These are phyloP conservation scores for Tetrahymena elliotti DNA, from an alignment of 73 alveolate species.

Conservation along the genomic window DNA sequence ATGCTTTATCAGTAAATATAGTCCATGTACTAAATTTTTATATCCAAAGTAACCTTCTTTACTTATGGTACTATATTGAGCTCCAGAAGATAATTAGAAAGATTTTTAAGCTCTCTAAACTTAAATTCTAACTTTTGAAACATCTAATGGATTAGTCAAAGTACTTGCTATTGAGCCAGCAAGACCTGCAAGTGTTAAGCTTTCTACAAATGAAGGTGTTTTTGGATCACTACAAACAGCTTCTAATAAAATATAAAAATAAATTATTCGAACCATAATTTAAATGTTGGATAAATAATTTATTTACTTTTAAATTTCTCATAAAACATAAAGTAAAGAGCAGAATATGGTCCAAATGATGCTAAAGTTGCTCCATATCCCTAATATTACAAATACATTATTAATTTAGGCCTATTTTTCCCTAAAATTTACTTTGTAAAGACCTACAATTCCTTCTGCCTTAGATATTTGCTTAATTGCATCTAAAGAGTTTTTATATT, in stretches of 20 bases:
- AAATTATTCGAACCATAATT: too few relatives aligned
- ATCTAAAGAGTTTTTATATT: constrained; percentile 58
- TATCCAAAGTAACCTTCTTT: constrained; percentile 45
- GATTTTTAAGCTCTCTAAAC: constrained; percentile 67
- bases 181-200: constrained; percentile 49
- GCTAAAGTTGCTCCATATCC: constrained; percentile 84
- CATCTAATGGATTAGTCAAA: constrained; percentile 86
- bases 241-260: background rate
- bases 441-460: constrained; percentile 86
- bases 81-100: background rate
- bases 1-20: constrained; percentile 42
- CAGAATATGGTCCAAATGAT: constrained; percentile 94
- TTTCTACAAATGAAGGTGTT: constrained; percentile 15
- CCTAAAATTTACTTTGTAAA: constrained; percentile 59
- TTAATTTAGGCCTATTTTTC: background rate
- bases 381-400: background rate
- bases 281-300: too few relatives aligned
- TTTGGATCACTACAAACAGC: constrained; percentile 15
- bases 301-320: constrained; percentile 62
- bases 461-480: constrained; percentile 60
- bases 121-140: constrained; percentile 87
- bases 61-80: background rate
- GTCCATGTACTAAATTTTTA: constrained; percentile 75
- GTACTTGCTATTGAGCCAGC: constrained; percentile 70
- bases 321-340: constrained; percentile 86